A percentile compares a stretch with the other conserved stretches of the same genome.
phyloP scores from a whole-genome alignment of 495 filamentous ascomycete species.

The Gamarada debralockiae region DNA sequence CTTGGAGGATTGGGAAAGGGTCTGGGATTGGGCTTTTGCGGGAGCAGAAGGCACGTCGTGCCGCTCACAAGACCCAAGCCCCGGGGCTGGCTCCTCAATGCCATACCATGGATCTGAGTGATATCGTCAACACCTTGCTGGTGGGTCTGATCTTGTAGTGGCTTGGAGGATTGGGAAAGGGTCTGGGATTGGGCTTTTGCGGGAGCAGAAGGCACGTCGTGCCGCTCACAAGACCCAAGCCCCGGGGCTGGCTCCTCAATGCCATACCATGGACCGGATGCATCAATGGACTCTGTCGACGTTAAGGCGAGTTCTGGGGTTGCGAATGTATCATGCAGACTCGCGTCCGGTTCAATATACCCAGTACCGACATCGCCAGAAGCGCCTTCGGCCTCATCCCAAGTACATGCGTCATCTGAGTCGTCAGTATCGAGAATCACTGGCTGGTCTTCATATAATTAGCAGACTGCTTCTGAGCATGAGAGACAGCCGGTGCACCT shows the following conservation, averaged over 20 bases:
- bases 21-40: no score
- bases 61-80: no score
- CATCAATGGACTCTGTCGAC: not conserved
- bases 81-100: no score
- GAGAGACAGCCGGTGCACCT: conserved; percentile 4
- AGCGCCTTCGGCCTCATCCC: conserved; percentile 14
- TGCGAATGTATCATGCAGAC: not conserved
- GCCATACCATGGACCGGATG: not conserved
- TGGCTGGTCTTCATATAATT: conserved; percentile 12
- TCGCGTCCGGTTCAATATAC: conserved; percentile 3
- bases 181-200: conserved; percentile 6
- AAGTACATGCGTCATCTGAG: conserved; percentile 6
- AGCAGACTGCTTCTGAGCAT: conserved; percentile 3
- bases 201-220: not conserved
- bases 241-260: not conserved
- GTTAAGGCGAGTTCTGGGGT: conserved; percentile 1
- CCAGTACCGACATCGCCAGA: conserved; percentile 9
- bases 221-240: conserved; percentile 6
- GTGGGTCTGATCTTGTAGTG: conserved; percentile 7
- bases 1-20: no score
- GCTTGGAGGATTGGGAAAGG: conserved; percentile 3
- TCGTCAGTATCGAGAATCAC: conserved; percentile 14
- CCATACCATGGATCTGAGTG: no score
- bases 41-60: no score
- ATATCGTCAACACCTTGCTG: conserved; percentile 9